Evolutionary conservation across 2,329 filamentous ascomycete species (phyloP), one percentile per base, ranked within the genome.

Genomic region (Sporothrix brunneoviolacea): DNA sequence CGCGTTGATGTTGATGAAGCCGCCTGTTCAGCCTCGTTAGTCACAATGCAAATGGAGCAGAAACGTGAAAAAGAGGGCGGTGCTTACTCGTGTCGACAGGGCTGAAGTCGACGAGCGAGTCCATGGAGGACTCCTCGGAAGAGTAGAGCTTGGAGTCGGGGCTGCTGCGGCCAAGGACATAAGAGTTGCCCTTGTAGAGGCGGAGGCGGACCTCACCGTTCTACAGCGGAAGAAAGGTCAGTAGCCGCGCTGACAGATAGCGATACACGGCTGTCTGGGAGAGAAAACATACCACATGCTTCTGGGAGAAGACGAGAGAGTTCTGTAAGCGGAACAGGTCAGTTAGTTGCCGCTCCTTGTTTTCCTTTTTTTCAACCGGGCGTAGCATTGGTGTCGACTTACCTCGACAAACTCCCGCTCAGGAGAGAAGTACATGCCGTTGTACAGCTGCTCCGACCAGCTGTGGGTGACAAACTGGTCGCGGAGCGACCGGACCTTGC

Each of bases 1-100:
- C 56, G 79, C 79, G 62, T 91, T 75, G 59, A 89, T 83, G 48
- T 75, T 76, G 62, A 91, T 82, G 63, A 84, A 83, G 22, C 75
- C 75, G 12, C 62, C n/a, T n/a, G n/a, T n/a, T n/a, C n/a, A n/a
- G n/a, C n/a, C n/a, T n/a, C n/a, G n/a, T n/a, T n/a, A n/a, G n/a
- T n/a, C n/a, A n/a, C n/a, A n/a, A n/a, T n/a, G n/a, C n/a, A n/a
- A n/a, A n/a, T n/a, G n/a, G n/a, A n/a, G n/a, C n/a, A n/a, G n/a
- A n/a, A n/a, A n/a, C n/a, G n/a, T n/a, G n/a, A n/a, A n/a, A n/a
- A n/a, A n/a, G n/a, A n/a, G n/a, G n/a, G n/a, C n/a, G n/a, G n/a
- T n/a, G n/a, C n/a, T n/a, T n/a, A n/a, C n/a, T 63, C 16, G 71
- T 72, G 45, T 73, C 70, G 50, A 61, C 57, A 40, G 68, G 69